Percentiles rank a stretch among this genome's conserved stretches.
Conservation (phyloP, 495 filamentous ascomycete species). For the Astrothelium macrocarpum region DNA sequence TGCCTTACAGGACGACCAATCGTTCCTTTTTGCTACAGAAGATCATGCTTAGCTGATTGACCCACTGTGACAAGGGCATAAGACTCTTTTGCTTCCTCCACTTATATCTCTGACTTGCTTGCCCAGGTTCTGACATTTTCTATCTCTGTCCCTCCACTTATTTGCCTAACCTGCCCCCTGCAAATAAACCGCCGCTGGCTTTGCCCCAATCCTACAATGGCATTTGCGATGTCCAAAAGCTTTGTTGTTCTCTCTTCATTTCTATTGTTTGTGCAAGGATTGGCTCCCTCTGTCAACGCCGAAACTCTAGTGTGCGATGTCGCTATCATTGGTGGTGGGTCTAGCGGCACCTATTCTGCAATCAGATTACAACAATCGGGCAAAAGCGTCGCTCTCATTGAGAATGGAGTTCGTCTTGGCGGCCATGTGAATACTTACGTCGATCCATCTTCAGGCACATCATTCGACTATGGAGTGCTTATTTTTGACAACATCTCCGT, state of each 20-base stretch:
- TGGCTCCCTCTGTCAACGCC: neutral
- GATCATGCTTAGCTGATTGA: too few relatives aligned
- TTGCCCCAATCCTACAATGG: neutral
- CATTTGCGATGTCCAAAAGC: neutral
- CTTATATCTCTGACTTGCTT: too few relatives aligned
- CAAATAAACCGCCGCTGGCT: neutral
- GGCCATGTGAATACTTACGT: slow-evolving; percentile 38
- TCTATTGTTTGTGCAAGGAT: neutral
- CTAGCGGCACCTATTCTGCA: slow-evolving; percentile 41
- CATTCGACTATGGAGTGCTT: slow-evolving; percentile 40
- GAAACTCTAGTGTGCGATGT: slow-evolving; percentile 30
- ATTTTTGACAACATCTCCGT: slow-evolving; percentile 32
- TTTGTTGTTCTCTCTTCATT: neutral
- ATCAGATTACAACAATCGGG: slow-evolving; percentile 35
- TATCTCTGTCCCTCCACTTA: too few relatives aligned
- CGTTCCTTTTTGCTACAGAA: too few relatives aligned
- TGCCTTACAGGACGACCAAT: too few relatives aligned
- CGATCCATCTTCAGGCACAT: slow-evolving; percentile 33
- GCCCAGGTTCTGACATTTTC: too few relatives aligned
- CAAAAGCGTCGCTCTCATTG: slow-evolving; percentile 38
- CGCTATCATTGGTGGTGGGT: slow-evolving; percentile 41
- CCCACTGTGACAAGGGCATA: too few relatives aligned
- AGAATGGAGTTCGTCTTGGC: slow-evolving; percentile 34
- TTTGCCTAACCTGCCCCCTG: too few relatives aligned
- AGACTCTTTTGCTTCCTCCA: too few relatives aligned